Evolutionary conservation across 1,139 yeast species (phyloP), one percentile per base, ranked within the genome.

Genomic region (Diutina pseudorugosa): DNA sequence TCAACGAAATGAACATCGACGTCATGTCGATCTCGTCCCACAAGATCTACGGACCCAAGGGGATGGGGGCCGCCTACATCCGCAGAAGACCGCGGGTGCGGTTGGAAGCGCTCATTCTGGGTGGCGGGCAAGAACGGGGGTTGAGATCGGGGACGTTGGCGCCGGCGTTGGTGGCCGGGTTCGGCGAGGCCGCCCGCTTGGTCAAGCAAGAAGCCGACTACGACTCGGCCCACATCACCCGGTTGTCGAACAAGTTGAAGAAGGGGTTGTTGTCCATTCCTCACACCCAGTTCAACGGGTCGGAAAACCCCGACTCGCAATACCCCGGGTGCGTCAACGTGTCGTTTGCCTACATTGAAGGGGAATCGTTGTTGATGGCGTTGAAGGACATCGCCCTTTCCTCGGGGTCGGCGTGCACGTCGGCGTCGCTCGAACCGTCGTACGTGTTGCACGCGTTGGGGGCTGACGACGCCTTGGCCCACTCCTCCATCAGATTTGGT

Each of bases 101-200:
- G 78, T 68, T 93, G 59, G 97, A 91, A 59, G 97, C 99, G 41
- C 75, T 93, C 55, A 86, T 93, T 60, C 85, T 90, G 56, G 99
- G 99, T 60, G 99, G 99, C 69, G 99, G 99, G 53, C 99, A 93
- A 73, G 99, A 93, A 72, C 85, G 99, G 72, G 98, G 98, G 57
- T 76, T 93, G 62, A 80, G 99, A 70, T 87, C 96, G 8, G 99
- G 99, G 57, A 93, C 99, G 40, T 77, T 93, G 65, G 93, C 98
- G 2, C 95, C 98, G 19, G 96, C 98, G 33, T 77, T 91, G 62
- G 88, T 93, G 51, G 86, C 91, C 18, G 99, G 98, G 0, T 89
- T 93, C 65, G 99, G 99, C 57, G 98, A 93, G 70, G 98, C 98
- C 33, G 95, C 97, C 50, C 79, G 96, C 64, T 70, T 93, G 56